phyloP scores from a whole-genome alignment of 2,329 filamentous ascomycete genomes.

The Teratosphaeria zuluensis region DNA sequence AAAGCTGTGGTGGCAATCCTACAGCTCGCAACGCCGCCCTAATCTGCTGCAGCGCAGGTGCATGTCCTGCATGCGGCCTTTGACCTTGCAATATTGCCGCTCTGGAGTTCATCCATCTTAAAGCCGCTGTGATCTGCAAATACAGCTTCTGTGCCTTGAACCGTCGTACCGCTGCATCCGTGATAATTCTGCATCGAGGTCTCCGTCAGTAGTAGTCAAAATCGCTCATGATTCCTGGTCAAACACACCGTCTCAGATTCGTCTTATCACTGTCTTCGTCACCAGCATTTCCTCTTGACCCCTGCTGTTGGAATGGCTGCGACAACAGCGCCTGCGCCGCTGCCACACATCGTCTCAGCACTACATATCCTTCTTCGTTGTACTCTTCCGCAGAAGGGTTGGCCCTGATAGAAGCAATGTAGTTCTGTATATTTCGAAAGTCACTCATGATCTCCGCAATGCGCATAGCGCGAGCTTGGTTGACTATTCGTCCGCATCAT shows the following conservation, averaged over 20 bases:
- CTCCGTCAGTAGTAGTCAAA: background rate
- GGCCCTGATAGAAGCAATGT: constrained; percentile 46
- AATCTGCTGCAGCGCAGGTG: constrained; percentile 39
- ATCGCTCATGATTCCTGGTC: background rate
- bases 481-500: constrained; percentile 36
- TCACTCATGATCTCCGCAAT: constrained; percentile 55
- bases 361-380: constrained; percentile 48
- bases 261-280: constrained; percentile 44
- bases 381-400: constrained; percentile 45
- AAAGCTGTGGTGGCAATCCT: constrained; percentile 5
- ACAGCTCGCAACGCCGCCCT: constrained; percentile 37
- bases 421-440: constrained; percentile 51
- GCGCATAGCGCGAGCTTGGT: constrained; percentile 53
- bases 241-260: constrained; percentile 44
- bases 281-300: constrained; percentile 25
- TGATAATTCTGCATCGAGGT: constrained; percentile 42
- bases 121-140: constrained; percentile 47
- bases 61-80: constrained; percentile 38
- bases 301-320: constrained; percentile 36
- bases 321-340: constrained; percentile 47
- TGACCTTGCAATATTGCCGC: constrained; percentile 42
- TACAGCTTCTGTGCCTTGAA: constrained; percentile 55
- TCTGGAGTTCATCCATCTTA: constrained; percentile 49
- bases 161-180: constrained; percentile 49
- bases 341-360: constrained; percentile 46